phyloP scores from a whole-genome alignment of 179 eudicot species.

The Patellifolia procumbens region DNA sequence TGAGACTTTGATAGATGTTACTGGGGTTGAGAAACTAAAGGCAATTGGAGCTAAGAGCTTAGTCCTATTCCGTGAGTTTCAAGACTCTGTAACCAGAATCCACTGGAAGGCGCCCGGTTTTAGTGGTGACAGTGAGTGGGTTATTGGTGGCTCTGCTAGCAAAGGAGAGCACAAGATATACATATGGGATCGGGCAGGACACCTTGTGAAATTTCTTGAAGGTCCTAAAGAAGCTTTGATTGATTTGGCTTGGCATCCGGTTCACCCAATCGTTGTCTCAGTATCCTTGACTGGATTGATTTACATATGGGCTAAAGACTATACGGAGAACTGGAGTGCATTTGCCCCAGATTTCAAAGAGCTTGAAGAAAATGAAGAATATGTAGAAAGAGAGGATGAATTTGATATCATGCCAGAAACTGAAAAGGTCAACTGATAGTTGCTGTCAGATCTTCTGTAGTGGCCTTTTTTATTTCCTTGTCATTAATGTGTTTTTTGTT shows the following conservation, averaged over 20 bases:
- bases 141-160: slow-evolving; percentile 90
- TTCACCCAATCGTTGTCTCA: slow-evolving; percentile 83
- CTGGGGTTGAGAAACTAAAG: slow-evolving; percentile 68
- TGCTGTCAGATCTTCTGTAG: background rate
- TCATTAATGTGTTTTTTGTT: background rate
- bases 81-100: slow-evolving; percentile 84
- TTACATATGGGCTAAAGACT: slow-evolving; percentile 98
- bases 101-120: slow-evolving; percentile 99
- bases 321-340: slow-evolving; percentile 98
- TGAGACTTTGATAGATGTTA: slow-evolving; percentile 40
- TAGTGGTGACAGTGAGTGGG: slow-evolving; percentile 99
- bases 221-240: slow-evolving; percentile 93
- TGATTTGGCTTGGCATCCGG: slow-evolving; percentile 99
- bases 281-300: slow-evolving; percentile 82
- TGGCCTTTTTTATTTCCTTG: slow-evolving; percentile 16
- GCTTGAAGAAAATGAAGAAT: slow-evolving; percentile 99
- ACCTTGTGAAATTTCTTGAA: slow-evolving; percentile 95
- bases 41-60: slow-evolving; percentile 73
- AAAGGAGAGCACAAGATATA: slow-evolving; percentile 99
- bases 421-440: slow-evolving; percentile 55
- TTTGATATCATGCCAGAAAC: slow-evolving; percentile 84
- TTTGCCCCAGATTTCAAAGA: slow-evolving; percentile 98
- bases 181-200: slow-evolving; percentile 93
- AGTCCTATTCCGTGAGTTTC: slow-evolving; percentile 79
- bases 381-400: slow-evolving; percentile 96